Conservation (phyloP, 441 rosid genomes). For the Lepidium campestre region DNA sequence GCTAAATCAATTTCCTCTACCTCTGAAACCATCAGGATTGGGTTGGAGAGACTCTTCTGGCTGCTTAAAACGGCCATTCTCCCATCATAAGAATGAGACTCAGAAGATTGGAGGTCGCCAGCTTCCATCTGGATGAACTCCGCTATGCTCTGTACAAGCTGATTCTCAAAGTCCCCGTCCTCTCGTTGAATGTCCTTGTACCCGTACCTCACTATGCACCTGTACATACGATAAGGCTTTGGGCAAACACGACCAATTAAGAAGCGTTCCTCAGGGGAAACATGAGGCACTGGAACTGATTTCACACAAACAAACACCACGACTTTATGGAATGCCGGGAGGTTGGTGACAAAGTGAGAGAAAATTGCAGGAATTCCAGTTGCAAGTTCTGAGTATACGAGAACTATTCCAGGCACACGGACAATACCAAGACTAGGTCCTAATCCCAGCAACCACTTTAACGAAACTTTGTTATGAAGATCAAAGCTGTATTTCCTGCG, state of each 20-base stretch:
- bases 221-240: constrained; percentile 84
- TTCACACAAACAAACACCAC: constrained; percentile 89
- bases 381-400: constrained; percentile 82
- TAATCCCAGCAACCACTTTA: constrained; percentile 78
- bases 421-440: constrained; percentile 96
- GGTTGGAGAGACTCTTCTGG: constrained; percentile 41
- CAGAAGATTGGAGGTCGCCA: constrained; percentile 55
- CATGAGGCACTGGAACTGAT: constrained; percentile 89
- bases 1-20: constrained; percentile 33
- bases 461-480: constrained; percentile 87
- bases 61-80: constrained; percentile 93
- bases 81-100: constrained; percentile 67
- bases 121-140: constrained; percentile 97
- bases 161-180: constrained; percentile 76
- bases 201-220: constrained; percentile 91
- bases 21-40: constrained; percentile 50
- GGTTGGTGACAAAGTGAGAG: constrained; percentile 89
- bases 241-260: constrained; percentile 95
- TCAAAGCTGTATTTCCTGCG: constrained; percentile 80
- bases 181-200: constrained; percentile 85
- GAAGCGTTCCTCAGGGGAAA: constrained; percentile 80
- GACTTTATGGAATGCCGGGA: constrained; percentile 87
- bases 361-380: constrained; percentile 90
- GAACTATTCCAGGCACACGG: constrained; percentile 92
- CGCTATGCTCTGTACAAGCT: constrained; percentile 78